Percentiles rank a stretch among this genome's conserved stretches.
These are phyloP conservation scores for Hondaea fermentalgiana DNA, from an alignment of 108 stramenopile species.

Conservation along the genomic window DNA sequence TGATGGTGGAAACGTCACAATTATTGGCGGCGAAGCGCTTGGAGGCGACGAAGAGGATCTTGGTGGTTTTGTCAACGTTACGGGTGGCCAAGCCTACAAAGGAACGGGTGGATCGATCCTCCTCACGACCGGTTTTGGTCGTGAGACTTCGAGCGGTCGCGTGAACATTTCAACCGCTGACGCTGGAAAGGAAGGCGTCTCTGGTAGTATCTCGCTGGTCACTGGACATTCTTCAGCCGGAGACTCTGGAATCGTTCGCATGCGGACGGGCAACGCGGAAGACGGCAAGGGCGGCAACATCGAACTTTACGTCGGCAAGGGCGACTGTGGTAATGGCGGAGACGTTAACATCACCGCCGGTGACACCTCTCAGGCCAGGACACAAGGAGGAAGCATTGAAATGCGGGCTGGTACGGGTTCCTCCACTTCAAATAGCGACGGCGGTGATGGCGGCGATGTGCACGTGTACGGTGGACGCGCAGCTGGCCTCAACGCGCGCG, in stretches of 20 bases:
- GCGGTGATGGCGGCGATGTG: slow-evolving; percentile 33
- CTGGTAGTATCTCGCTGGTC: not conserved
- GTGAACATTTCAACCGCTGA: not conserved
- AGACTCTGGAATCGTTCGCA: not conserved
- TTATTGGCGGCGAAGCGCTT: not conserved
- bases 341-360: slow-evolving; percentile 39
- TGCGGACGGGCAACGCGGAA: slow-evolving; percentile 25
- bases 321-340: slow-evolving; percentile 34
- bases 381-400: slow-evolving; percentile 31
- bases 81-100: not conserved
- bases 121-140: not conserved
- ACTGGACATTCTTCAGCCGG: not conserved
- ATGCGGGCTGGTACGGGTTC: slow-evolving; percentile 46
- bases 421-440: not conserved
- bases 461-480: slow-evolving; percentile 23
- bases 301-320: slow-evolving; percentile 32
- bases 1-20: not conserved
- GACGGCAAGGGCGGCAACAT: slow-evolving; percentile 32
- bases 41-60: not conserved
- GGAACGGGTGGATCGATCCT: not conserved
- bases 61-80: not conserved
- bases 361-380: not conserved
- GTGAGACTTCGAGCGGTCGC: not conserved
- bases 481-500: slow-evolving; percentile 11
- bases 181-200: not conserved